Percentiles rank a stretch among this genome's conserved stretches.
Conservation (phyloP, 495 filamentous ascomycete genomes). For the Cenococcum geophilum region DNA sequence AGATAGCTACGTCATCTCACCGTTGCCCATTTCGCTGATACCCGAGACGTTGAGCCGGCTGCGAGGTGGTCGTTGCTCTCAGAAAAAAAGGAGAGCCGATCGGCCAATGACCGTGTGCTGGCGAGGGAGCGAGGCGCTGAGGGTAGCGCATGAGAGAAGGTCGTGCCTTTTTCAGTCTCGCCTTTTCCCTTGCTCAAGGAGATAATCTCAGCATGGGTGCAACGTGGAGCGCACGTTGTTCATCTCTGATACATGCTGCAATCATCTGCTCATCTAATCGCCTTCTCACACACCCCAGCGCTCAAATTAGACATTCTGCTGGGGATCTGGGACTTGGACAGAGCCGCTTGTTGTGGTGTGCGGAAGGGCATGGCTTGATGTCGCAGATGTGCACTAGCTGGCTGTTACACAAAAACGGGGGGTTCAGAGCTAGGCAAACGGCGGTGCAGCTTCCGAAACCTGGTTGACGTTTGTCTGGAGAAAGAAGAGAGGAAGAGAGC, state of each 20-base stretch:
- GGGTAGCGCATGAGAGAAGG: background rate
- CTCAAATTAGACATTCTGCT: background rate
- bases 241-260: conserved; percentile 20
- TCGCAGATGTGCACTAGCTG: conserved; percentile 6
- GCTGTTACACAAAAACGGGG: conserved; percentile 24
- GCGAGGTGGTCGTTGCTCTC: background rate
- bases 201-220: conserved; percentile 21
- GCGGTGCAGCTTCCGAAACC: conserved; percentile 25
- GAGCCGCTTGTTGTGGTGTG: background rate
- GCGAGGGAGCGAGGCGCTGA: background rate
- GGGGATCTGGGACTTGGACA: conserved; percentile 1
- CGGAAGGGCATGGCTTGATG: conserved; percentile 1
- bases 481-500: background rate
- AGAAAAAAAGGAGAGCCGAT: background rate
- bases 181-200: conserved; percentile 3
- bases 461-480: conserved; percentile 6
- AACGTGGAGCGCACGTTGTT: conserved; percentile 31
- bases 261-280: conserved; percentile 20
- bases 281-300: conserved; percentile 3
- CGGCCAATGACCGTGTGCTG: background rate
- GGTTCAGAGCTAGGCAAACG: conserved; percentile 19
- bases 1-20: background rate
- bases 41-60: background rate
- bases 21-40: conserved; percentile 1
- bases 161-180: background rate